A percentile compares a stretch with the other conserved stretches of the same genome.
phyloP scores from a whole-genome alignment of 2,329 filamentous ascomycete genomes.

The Aphanocladium album region DNA sequence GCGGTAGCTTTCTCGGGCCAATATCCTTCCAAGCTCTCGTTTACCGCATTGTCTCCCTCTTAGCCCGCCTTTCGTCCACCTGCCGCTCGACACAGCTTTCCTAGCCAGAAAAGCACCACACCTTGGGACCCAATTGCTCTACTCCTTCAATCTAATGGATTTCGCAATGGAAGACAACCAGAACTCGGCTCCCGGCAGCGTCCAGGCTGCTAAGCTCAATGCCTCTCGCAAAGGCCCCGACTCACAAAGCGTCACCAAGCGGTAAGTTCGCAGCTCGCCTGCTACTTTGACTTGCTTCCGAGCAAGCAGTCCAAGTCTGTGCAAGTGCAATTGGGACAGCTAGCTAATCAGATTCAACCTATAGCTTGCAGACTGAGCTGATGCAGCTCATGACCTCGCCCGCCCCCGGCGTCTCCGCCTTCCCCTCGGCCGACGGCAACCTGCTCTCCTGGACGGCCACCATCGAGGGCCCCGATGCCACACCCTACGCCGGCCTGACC shows the following conservation, averaged over 20 bases:
- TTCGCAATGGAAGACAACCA: slow-evolving; percentile 54
- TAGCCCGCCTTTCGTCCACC: not conserved
- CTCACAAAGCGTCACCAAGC: slow-evolving; percentile 71
- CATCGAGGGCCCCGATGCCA: slow-evolving; percentile 84
- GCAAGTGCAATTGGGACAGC: not conserved
- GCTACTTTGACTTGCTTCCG: slow-evolving; percentile 3
- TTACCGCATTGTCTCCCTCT: not conserved
- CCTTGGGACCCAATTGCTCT: not conserved
- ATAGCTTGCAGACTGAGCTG: slow-evolving; percentile 88
- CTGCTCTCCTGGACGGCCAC: slow-evolving; percentile 91
- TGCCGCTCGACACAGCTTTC: not conserved
- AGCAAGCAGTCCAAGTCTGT: not conserved
- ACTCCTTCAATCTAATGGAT: slow-evolving; percentile 27
- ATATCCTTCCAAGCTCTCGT: not conserved
- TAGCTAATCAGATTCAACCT: not conserved
- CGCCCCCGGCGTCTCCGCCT: slow-evolving; percentile 89
- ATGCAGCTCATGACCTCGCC: slow-evolving; percentile 98
- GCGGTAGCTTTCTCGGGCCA: not conserved
- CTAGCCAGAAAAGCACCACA: no score
- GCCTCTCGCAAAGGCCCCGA: slow-evolving; percentile 55
- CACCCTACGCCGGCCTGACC: slow-evolving; percentile 80
- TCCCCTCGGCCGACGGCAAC: slow-evolving; percentile 85
- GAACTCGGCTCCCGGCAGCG: slow-evolving; percentile 60
- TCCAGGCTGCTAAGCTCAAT: slow-evolving; percentile 58
- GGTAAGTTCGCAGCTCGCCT: slow-evolving; percentile 43